Evolutionary conservation across 495 filamentous ascomycete species (phyloP), one percentile per base, ranked within the genome.

Genomic region (Neurospora sp.): DNA sequence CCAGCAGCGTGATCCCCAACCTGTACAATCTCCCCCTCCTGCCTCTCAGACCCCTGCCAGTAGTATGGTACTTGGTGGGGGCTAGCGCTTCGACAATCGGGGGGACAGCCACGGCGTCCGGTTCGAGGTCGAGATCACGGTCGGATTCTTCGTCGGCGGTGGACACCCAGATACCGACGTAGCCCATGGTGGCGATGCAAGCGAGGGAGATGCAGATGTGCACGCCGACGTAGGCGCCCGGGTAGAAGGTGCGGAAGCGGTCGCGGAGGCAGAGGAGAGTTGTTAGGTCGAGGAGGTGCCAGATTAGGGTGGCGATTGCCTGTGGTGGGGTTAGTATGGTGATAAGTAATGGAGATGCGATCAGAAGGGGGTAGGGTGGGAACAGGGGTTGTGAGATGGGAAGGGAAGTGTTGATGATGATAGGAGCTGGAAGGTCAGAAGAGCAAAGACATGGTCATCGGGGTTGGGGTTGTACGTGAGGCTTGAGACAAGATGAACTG

Each of bases 181-280:
- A 78, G 19, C 77, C 76, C 54, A 77, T 71, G 4, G 73, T 75
- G 36, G 77, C 77, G 5, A 79, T 71, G 42, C 78, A 79, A 37
- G 71, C 81, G 36, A 84, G 72, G 73, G 78, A 83, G 24, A 84
- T 75, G 38, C 77, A 76, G 15, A 84, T 77, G 69, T 82, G 81
- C 36, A 82, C 71, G 21, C 77, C 81, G 1, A 84, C 82, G 43
- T 84, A 81, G 1, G 81, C 81, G 40, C 82, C 82, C 0, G 82
- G 78, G 71, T 80, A 78, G 40, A 82, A 79, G 21, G 78, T 81
- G 9, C 80, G 77, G 48, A 69, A 42, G 19, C 71, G 54, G 39
- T 72, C 43, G 39, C 75, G 75, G 15, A 45, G 40, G 48, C 75
- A 75, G 37, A 62, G 5, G 54, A 66, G 45, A 59, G 75, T 66